Percentiles rank a stretch among this genome's conserved stretches.
Conservation (phyloP, 2,329 filamentous ascomycete species). For the Gyromitra esculenta region DNA sequence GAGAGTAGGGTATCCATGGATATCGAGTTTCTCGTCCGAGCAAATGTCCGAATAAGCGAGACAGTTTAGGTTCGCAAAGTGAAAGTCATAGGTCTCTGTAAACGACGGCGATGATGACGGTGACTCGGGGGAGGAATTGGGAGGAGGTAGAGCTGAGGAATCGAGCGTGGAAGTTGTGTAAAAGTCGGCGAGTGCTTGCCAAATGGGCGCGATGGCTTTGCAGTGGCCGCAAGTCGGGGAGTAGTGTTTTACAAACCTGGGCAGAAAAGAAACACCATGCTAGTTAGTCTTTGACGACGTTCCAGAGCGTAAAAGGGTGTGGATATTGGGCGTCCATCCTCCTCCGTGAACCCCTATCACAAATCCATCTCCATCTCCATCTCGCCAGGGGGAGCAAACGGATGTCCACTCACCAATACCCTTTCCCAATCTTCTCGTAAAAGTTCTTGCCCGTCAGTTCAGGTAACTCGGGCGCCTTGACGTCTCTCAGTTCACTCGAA, state of each 20-base stretch:
- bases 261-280: not conserved
- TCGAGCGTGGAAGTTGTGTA: conserved; percentile 86
- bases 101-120: conserved; percentile 70
- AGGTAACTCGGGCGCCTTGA: conserved; percentile 50
- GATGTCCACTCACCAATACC: conserved; percentile 63
- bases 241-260: conserved; percentile 66
- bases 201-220: conserved; percentile 79
- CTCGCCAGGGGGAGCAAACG: conserved; percentile 13
- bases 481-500: conserved; percentile 29
- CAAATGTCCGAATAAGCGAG: conserved; percentile 83
- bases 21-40: conserved; percentile 70
- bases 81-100: conserved; percentile 84
- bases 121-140: conserved; percentile 63
- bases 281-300: conserved; percentile 22
- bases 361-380: not conserved
- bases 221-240: conserved; percentile 74
- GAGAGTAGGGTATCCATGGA: conserved; percentile 79
- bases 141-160: conserved; percentile 64
- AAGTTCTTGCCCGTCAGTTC: conserved; percentile 55
- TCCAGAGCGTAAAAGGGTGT: conserved; percentile 3
- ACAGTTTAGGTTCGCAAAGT: conserved; percentile 88
- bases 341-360: conserved; percentile 25
- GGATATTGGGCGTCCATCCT: conserved; percentile 13
- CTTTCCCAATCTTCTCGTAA: conserved; percentile 64
- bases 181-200: conserved; percentile 93